phyloP scores from a whole-genome alignment of 2,329 filamentous ascomycete genomes.

The Epichloe scottii region DNA sequence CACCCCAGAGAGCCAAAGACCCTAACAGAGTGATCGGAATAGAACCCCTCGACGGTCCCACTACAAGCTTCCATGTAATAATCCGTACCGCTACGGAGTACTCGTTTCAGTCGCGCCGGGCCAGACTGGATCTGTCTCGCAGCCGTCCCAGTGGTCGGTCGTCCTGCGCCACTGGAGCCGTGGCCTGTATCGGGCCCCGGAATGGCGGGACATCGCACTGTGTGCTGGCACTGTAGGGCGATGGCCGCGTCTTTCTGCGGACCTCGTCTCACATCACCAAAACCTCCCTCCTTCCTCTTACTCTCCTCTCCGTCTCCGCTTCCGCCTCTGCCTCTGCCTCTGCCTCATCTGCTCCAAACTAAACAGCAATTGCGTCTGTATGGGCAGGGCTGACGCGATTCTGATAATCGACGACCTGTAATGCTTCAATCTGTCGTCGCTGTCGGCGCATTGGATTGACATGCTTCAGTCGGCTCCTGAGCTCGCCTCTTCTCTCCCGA shows the following conservation, averaged over 20 bases:
- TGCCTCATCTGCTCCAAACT: not conserved
- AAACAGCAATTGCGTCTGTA: slow-evolving; percentile 15
- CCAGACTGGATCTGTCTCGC: not conserved
- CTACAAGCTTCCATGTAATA: not conserved
- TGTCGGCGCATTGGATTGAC: slow-evolving; percentile 13
- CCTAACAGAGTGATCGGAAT: no score
- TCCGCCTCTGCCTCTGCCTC: not conserved
- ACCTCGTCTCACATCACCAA: slow-evolving; percentile 7
- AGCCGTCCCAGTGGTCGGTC: slow-evolving; percentile 1
- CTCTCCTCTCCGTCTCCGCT: slow-evolving; percentile 6
- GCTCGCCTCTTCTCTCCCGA: slow-evolving; percentile 12
- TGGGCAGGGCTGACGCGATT: slow-evolving; percentile 10
- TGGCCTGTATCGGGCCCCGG: slow-evolving; percentile 5
- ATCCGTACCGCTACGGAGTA: not conserved
- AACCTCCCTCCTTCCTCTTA: slow-evolving; percentile 11
- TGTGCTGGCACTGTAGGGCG: slow-evolving; percentile 6
- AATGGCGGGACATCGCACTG: slow-evolving; percentile 1
- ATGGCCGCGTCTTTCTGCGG: slow-evolving; percentile 5
- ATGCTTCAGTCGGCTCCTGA: slow-evolving; percentile 17
- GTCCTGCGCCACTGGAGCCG: slow-evolving; percentile 1
- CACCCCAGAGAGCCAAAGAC: no score
- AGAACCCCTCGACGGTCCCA: no score
- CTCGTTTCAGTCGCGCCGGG: not conserved
- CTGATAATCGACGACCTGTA: slow-evolving; percentile 15
- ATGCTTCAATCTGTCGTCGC: slow-evolving; percentile 12